phyloP scores from a whole-genome alignment of 2,329 filamentous ascomycete species.

The Beauveria asiatica region DNA sequence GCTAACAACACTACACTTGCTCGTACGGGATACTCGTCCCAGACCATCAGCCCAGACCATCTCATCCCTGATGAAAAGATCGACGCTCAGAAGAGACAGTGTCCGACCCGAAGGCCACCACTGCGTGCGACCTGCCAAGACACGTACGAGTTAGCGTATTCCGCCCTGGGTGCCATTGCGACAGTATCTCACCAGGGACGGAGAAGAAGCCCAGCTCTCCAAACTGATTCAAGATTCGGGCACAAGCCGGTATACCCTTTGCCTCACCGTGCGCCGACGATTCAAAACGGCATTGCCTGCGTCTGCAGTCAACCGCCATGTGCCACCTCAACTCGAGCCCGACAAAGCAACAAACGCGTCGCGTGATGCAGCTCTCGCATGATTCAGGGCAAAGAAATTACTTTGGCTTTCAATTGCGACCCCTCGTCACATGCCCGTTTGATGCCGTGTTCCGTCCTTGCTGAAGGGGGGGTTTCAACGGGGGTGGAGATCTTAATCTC shows the following conservation, averaged over 20 bases:
- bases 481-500: constrained; percentile 3
- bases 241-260: background rate
- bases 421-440: background rate
- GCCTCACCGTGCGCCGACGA: background rate
- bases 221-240: background rate
- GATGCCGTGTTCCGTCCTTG: constrained; percentile 1
- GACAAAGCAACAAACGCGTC: background rate
- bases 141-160: no score
- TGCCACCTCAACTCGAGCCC: background rate
- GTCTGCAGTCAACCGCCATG: background rate
- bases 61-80: no score
- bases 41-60: no score
- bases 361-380: constrained; percentile 5
- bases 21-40: no score
- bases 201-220: background rate
- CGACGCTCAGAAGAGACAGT: no score
- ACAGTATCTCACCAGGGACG: background rate
- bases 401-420: background rate
- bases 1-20: background rate
- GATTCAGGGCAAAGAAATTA: background rate
- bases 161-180: background rate
- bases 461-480: background rate
- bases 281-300: background rate
- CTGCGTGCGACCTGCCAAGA: no score
- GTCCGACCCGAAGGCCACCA: no score